These are phyloP conservation scores for Rubroshorea leprosula DNA, from an alignment of 345 rosid genomes.

Conservation along the genomic window DNA sequence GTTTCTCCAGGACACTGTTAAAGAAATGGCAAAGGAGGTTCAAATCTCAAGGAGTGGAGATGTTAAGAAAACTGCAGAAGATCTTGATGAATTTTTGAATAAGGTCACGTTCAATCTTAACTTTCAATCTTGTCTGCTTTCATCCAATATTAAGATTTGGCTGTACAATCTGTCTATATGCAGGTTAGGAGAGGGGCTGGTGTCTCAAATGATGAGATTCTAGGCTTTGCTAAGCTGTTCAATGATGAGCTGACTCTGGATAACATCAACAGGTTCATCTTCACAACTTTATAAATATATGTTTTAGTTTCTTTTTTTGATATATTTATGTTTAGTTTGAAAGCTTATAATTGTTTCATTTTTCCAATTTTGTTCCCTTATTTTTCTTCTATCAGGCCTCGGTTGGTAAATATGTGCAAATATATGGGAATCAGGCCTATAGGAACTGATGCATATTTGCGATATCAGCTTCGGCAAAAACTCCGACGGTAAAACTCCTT, in stretches of 20 bases:
- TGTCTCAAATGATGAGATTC: slow-evolving; percentile 91
- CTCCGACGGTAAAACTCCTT: too few relatives aligned
- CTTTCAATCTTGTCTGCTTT: too few relatives aligned
- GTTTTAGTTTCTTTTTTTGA: too few relatives aligned
- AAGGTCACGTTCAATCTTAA: too few relatives aligned
- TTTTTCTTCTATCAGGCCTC: too few relatives aligned
- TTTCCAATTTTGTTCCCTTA: too few relatives aligned
- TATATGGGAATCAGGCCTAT: slow-evolving; percentile 97
- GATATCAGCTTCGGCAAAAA: slow-evolving; percentile 87
- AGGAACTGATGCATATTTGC: slow-evolving; percentile 94
- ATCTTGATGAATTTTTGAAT: slow-evolving; percentile 87
- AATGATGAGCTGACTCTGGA: slow-evolving; percentile 96
- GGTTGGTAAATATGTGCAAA: slow-evolving; percentile 93
- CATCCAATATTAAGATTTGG: too few relatives aligned
- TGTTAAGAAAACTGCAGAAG: slow-evolving; percentile 82
- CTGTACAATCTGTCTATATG: too few relatives aligned
- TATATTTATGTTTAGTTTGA: too few relatives aligned
- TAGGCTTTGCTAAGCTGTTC: slow-evolving; percentile 91
- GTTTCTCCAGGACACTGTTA: slow-evolving; percentile 94
- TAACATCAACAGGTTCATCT: slow-evolving; percentile 97
- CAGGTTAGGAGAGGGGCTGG: slow-evolving; percentile 90
- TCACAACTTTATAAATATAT: too few relatives aligned
- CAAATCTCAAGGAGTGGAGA: slow-evolving; percentile 85
- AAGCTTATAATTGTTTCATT: slow-evolving; percentile 22
- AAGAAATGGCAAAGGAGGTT: slow-evolving; percentile 99